phyloP scores from a whole-genome alignment of 2,329 filamentous ascomycete species.

The Fusarium longipes region DNA sequence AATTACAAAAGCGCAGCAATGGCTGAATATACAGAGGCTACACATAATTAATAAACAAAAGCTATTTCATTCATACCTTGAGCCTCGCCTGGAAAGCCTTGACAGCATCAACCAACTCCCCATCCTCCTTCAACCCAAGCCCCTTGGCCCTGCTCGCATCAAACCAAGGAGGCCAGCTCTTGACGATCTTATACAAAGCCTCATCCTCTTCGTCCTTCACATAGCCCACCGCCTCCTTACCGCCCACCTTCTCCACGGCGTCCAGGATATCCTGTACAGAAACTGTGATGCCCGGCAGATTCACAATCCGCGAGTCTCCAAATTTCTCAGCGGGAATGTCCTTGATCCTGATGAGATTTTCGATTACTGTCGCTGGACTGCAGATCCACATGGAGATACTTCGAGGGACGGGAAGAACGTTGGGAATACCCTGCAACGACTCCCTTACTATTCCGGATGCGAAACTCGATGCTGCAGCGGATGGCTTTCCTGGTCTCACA shows the following conservation, averaged over 20 bases:
- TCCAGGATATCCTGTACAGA: constrained; percentile 65
- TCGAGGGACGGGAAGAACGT: constrained; percentile 58
- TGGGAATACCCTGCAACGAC: constrained; percentile 59
- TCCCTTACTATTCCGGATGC: constrained; percentile 72
- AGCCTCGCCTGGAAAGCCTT: constrained; percentile 42
- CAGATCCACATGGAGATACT: constrained; percentile 64
- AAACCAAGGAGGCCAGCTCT: constrained; percentile 65
- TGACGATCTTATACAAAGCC: constrained; percentile 61
- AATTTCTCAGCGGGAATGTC: constrained; percentile 55
- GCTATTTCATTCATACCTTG: constrained; percentile 3
- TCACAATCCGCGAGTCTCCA: constrained; percentile 57
- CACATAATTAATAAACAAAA: constrained; percentile 1
- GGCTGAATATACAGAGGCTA: neutral
- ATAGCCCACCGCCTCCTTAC: constrained; percentile 55
- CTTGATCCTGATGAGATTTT: constrained; percentile 61
- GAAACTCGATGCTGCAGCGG: constrained; percentile 70
- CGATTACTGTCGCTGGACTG: constrained; percentile 61
- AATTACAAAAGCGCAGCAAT: neutral
- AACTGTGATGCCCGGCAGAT: constrained; percentile 64
- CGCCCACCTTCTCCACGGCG: constrained; percentile 61
- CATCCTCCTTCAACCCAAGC: constrained; percentile 63
- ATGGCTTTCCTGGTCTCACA: constrained; percentile 69
- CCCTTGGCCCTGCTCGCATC: constrained; percentile 62
- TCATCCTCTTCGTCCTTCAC: constrained; percentile 61
- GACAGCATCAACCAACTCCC: constrained; percentile 50